Evolutionary conservation across 768 basidiomycete species (phyloP), one percentile per base, ranked within the genome.

Genomic region (Plicaturopsis crispa): DNA sequence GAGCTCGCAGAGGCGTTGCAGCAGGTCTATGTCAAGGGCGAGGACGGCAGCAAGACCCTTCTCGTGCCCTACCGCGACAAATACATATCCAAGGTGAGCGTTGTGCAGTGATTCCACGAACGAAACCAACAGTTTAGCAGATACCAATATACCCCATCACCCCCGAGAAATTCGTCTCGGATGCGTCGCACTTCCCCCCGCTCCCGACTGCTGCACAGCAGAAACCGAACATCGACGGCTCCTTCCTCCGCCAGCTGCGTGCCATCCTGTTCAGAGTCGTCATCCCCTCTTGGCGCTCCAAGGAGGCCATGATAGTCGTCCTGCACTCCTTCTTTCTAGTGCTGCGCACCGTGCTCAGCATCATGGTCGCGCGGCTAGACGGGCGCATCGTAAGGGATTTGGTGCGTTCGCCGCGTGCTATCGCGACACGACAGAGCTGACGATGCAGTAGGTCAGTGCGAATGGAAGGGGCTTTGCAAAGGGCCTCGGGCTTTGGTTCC

Each of bases 381-480:
- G 94, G 94, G 10, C 65, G 79, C 38, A 85, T 98, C 47, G 94
- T 94, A 3, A 63, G 87, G 36, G 85, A 92, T 57, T 62, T 98
- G 43, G 92, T 86, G 40, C 32, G 65, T 55, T 26, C 18, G 17
- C 18, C 6, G 8, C 10, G 5, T 35, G 11, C 12, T 31, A 28
- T 28, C 14, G 8, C 8, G 26, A 8, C 8, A 28, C 8, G 26
- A 28, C n/a, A n/a, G n/a, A 32, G 38, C 31, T 28, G 42, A 24
- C 21, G 23, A 18, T 31, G 6, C 18, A 30, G 1, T 43, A 78
- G 75, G 74, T 90, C 31, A 86, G 79, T 33, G 92, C 90, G 0
- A 79, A 98, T 51, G 85, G 79, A 0, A 70, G 70, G 36, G 91
- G 89, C 0, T 97, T 97, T 54, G 47, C 89, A 13, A 73, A 66